Base-by-base conservation (phyloP, 2,329 filamentous ascomycete genomes). In the Trichoderma oligosporum region DNA sequence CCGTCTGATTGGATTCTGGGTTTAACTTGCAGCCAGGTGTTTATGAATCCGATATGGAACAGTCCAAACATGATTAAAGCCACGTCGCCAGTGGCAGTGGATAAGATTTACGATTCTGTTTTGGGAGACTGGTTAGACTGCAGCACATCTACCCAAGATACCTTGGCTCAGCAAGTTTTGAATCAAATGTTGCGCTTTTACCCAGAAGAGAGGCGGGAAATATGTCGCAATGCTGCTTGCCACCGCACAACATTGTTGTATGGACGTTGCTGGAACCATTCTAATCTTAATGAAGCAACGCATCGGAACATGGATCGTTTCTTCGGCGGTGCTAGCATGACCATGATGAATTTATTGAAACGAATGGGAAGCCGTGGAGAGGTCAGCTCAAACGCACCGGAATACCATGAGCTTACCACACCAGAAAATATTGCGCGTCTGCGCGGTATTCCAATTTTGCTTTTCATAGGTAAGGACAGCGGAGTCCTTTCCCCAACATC, bases 231-330 rank as follows among this genome's bases (percentile, higher is more conserved):
- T 60, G 79, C 81, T 2, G 76, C 76, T 52, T 88, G 85, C 70
- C 84, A 87, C 69, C 78, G 85, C 14, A 74, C 76, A 53, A 78
- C 77, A 4, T 71, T 87, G 22, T 77, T 82, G 12, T 87, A 86
- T 62, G 84, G 84, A 33, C 78, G 82, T 60, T 70, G 61, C 69
- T 88, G 84, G 84, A 83, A 79, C 64, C 85, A 88, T 68, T 67
- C 63, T 3, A 87, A 87, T 67, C 76, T 87, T 27, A 87, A 86
- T 70, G 81, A 82, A 70, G 82, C 79, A 3, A 88, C 85, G 2
- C 85, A 87, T 68, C 71, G 77, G 0, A 79, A 84, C 64, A 78
- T 86, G 45, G 78, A 83, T 66, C 76, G 78, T 29, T 83, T 86
- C 70, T 81, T 87, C 57, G 81, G 81, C 62, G 84, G 84, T 54